Percentiles rank a stretch among this genome's conserved stretches.
phyloP scores from a whole-genome alignment of 768 basidiomycete genomes.

The Hypholoma fasciculare region DNA sequence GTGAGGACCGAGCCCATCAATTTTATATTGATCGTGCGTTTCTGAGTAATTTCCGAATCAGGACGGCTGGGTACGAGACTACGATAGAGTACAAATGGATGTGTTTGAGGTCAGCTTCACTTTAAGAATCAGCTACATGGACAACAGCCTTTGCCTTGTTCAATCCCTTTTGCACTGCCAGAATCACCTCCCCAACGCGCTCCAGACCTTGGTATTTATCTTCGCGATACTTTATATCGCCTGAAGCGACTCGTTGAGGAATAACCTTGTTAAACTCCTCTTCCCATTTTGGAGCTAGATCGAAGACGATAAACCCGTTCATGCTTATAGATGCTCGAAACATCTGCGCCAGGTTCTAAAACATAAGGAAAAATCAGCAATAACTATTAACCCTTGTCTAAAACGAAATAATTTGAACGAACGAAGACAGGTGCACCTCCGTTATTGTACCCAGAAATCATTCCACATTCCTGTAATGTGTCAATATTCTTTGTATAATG shows the following conservation, averaged over 20 bases:
- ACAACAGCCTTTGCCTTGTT: conserved; percentile 32
- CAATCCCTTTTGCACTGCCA: conserved; percentile 28
- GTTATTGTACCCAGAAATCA: conserved; percentile 38
- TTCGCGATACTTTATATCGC: conserved; percentile 46
- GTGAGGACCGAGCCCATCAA: no score
- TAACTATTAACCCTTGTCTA: no score
- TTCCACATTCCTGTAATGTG: conserved; percentile 38
- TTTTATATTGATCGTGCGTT: no score
- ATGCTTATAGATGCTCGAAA: conserved; percentile 38
- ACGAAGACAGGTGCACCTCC: conserved; percentile 29
- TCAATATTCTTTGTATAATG: neutral
- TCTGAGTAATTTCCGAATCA: no score
- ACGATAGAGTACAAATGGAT: no score
- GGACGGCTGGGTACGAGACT: no score
- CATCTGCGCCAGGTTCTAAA: conserved; percentile 35
- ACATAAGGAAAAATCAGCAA: neutral
- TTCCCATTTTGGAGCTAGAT: conserved; percentile 26
- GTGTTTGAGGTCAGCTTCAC: no score
- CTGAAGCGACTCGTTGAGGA: conserved; percentile 36
- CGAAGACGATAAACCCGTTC: conserved; percentile 34
- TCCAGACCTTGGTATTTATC: conserved; percentile 43
- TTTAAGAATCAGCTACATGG: conserved; percentile 25
- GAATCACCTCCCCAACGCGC: conserved; percentile 29
- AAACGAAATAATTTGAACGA: neutral
- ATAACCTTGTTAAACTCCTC: conserved; percentile 41